A percentile compares a stretch with the other conserved stretches of the same genome.
These are phyloP conservation scores for Bertia moriformis DNA, from an alignment of 2,329 filamentous ascomycete genomes.

Conservation along the genomic window DNA sequence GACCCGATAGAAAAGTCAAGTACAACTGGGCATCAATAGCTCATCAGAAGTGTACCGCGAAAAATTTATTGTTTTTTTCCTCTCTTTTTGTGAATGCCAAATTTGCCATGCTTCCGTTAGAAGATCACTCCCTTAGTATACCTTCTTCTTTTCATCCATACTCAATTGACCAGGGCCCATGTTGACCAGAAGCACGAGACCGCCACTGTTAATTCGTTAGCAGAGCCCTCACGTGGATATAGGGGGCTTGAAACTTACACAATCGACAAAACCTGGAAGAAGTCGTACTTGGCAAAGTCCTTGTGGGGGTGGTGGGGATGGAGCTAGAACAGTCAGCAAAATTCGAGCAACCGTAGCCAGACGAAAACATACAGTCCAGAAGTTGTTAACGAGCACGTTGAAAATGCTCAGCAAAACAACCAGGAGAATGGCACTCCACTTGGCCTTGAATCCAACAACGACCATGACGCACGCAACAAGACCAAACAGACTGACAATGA, in stretches of 20 bases:
- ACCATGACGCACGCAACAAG: constrained; percentile 95
- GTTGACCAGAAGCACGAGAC: constrained; percentile 91
- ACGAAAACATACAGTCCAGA: constrained; percentile 80
- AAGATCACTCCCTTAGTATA: constrained; percentile 69
- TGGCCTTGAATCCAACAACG: constrained; percentile 97
- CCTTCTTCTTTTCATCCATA: constrained; percentile 99
- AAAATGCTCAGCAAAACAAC: constrained; percentile 92
- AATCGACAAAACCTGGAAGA: constrained; percentile 99
- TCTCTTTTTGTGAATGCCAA: too few relatives aligned
- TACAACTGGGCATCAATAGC: too few relatives aligned
- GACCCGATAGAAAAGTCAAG: too few relatives aligned
- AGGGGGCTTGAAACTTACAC: constrained; percentile 25
- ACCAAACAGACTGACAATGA: constrained; percentile 71
- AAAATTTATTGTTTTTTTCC: too few relatives aligned
- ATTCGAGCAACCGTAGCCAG: background rate
- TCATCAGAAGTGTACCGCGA: too few relatives aligned
- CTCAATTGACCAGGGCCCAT: constrained; percentile 95
- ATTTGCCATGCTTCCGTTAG: too few relatives aligned
- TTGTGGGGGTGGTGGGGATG: constrained; percentile 98
- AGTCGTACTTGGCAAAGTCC: constrained; percentile 99
- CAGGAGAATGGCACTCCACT: constrained; percentile 90
- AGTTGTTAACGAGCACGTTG: constrained; percentile 97
- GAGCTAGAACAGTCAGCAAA: constrained; percentile 38
- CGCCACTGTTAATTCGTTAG: constrained; percentile 32
- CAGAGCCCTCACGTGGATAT: too few relatives aligned